A percentile compares a stretch with the other conserved stretches of the same genome.
Evolutionary conservation across 495 filamentous ascomycete species (phyloP).

Genomic region (Pseudoneurospora amorphoporcata): DNA sequence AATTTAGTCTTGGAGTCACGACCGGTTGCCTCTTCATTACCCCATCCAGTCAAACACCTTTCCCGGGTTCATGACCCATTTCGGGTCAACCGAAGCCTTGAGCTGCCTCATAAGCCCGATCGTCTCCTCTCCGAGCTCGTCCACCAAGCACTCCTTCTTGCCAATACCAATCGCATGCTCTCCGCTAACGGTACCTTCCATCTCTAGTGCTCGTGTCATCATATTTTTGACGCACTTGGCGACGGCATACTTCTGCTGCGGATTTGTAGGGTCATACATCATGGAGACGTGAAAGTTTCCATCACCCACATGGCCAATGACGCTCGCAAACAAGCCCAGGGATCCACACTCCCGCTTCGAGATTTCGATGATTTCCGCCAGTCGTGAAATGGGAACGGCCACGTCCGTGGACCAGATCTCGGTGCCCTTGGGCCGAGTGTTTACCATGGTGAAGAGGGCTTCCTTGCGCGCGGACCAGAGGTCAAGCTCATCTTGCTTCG

Average conservation of each 20-base stretch:
- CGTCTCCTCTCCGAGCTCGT: constrained; percentile 22
- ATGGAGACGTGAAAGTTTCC: constrained; percentile 28
- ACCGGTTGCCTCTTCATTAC: not conserved
- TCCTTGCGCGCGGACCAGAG: constrained; percentile 63
- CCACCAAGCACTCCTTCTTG: constrained; percentile 21
- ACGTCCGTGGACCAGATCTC: constrained; percentile 64
- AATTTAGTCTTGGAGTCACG: not conserved
- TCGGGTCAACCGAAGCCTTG: constrained; percentile 23
- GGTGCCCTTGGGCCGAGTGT: constrained; percentile 35
- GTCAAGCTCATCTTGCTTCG: constrained; percentile 47
- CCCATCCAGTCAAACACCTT: constrained; percentile 23
- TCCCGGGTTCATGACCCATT: constrained; percentile 27
- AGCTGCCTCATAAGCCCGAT: constrained; percentile 22
- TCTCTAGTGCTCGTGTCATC: constrained; percentile 24
- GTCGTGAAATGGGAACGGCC: constrained; percentile 55
- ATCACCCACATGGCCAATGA: constrained; percentile 63
- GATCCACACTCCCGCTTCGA: constrained; percentile 53
- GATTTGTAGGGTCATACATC: constrained; percentile 20
- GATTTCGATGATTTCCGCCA: constrained; percentile 58
- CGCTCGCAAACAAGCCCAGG: constrained; percentile 56
- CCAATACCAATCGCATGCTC: constrained; percentile 30
- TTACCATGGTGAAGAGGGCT: constrained; percentile 49
- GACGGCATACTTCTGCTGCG: constrained; percentile 13
- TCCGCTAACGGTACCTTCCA: constrained; percentile 29
- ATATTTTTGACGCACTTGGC: constrained; percentile 15